phyloP scores from a whole-genome alignment of 768 basidiomycete species.

The Pleurotus pulmonarius region DNA sequence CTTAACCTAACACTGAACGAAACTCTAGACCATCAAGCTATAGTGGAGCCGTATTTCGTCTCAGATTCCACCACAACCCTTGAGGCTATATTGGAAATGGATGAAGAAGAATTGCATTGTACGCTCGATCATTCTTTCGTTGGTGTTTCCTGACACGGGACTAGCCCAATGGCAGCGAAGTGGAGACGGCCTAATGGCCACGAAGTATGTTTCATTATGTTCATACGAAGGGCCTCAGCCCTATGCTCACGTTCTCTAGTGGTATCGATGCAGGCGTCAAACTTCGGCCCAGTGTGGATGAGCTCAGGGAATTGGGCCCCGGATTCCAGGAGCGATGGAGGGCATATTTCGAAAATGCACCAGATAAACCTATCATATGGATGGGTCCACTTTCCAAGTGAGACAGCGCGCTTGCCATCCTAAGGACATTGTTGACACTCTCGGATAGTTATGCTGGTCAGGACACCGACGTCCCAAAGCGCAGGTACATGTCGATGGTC shows the following conservation, averaged over 20 bases:
- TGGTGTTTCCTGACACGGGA: background rate
- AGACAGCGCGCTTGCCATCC: no score
- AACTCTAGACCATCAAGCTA: conserved; percentile 35
- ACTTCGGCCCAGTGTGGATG: conserved; percentile 45
- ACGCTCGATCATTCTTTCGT: conserved; percentile 12
- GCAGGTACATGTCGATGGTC: background rate
- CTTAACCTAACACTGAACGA: background rate
- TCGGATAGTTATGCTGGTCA: background rate
- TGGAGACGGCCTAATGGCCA: conserved; percentile 47
- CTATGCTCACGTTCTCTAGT: conserved; percentile 25
- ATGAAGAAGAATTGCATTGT: conserved; percentile 37
- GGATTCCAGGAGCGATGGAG: conserved; percentile 48
- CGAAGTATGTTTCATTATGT: conserved; percentile 36
- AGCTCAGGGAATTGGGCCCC: conserved; percentile 47
- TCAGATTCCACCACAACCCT: conserved; percentile 46
- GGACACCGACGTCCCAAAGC: background rate
- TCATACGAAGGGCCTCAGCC: background rate
- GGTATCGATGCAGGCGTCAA: conserved; percentile 55
- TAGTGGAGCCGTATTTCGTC: conserved; percentile 36
- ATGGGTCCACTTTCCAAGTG: no score
- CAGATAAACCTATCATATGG: conserved; percentile 51
- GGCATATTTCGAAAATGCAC: conserved; percentile 41
- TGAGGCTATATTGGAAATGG: conserved; percentile 41
- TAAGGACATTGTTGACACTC: no score
- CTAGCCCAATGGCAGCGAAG: conserved; percentile 24